Evolutionary conservation across 163 green algal genomes (phyloP), one percentile per base, ranked within the genome.

Genomic region (Chloroidium sp.): DNA sequence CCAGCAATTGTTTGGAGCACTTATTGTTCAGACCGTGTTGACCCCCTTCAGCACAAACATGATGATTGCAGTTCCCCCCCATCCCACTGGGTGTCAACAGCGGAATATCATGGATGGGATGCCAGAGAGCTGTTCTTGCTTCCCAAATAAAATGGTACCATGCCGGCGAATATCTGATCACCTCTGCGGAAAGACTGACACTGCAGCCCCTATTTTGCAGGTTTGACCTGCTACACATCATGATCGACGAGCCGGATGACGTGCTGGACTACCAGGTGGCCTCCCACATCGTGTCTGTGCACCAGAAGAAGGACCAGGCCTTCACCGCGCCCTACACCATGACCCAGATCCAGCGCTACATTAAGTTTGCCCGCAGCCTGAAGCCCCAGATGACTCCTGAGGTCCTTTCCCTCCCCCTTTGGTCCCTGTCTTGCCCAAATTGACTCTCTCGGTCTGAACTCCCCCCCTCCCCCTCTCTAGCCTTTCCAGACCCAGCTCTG

Each of bases 211-310:
- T 36, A 36, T 36, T 36, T 36, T 36, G 60, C 89, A 95, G 93
- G 69, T 99, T 99, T 84, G 96, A 99, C 89, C 89, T 99, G 80
- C 89, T 99, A 75, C 96, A 99, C 83, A 92, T 99, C 14, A 99
- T 99, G 96, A 87, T 98, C 57, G 96, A 99, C 83, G 95, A 98
- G 86, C 92, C 93, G 58, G 94, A 97, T 57, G 90, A 95, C 59
- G 86, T 85, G n/a, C 82, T 88, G n/a, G 96, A 99, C 85, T 82
- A 86, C 36, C 90, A 87, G 67, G 95, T 99, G 69, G 96, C 96
- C 2, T 77, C 80, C 0, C 96, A 99, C 91, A 99, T 99, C 84
- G 87, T 98, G 57, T 82, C 75, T 62, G 86, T 97, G 79, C 96
- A 99, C 87, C 84, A 85, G 85, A 85, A 83, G 62, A 78, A 79